phyloP scores from a whole-genome alignment of 2,329 filamentous ascomycete genomes.

The Claviceps sp. region DNA sequence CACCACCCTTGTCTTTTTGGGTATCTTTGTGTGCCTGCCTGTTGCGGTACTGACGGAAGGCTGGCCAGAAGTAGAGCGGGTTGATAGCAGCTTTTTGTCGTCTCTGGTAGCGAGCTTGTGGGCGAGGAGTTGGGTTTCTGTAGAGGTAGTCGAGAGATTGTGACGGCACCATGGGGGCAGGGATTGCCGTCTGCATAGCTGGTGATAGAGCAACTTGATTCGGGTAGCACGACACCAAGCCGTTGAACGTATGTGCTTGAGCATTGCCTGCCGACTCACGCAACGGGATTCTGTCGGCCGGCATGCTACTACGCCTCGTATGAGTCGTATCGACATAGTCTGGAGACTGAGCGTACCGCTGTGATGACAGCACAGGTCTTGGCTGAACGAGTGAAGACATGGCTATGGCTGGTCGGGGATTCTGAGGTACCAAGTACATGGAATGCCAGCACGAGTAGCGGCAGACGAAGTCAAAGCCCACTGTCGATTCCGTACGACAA shows the following conservation, averaged over 20 bases:
- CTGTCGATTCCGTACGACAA: constrained; percentile 1
- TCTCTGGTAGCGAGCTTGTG: constrained; percentile 22
- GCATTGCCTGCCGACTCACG: constrained; percentile 39
- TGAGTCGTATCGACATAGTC: constrained; percentile 29
- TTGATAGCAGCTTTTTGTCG: constrained; percentile 31
- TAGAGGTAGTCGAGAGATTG: constrained; percentile 31
- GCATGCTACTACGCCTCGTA: constrained; percentile 23
- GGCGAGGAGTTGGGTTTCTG: constrained; percentile 22
- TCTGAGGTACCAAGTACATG: constrained; percentile 12
- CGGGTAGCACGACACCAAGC: constrained; percentile 31
- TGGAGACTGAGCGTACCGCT: constrained; percentile 33
- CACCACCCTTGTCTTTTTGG: constrained; percentile 47
- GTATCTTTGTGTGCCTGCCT: constrained; percentile 51
- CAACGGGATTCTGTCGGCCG: constrained; percentile 30
- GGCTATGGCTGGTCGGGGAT: constrained; percentile 12
- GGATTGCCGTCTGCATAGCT: constrained; percentile 33
- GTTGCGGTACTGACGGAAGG: constrained; percentile 52
- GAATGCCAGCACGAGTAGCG: constrained; percentile 18
- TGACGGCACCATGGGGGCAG: constrained; percentile 37
- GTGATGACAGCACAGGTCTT: constrained; percentile 35
- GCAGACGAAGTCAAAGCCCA: constrained; percentile 15
- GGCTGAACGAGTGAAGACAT: constrained; percentile 28
- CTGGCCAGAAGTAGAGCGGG: constrained; percentile 47
- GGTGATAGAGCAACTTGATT: constrained; percentile 28
- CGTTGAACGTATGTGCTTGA: constrained; percentile 29